phyloP scores from a whole-genome alignment of 83 land plant species.

The Larix sibirica region DNA sequence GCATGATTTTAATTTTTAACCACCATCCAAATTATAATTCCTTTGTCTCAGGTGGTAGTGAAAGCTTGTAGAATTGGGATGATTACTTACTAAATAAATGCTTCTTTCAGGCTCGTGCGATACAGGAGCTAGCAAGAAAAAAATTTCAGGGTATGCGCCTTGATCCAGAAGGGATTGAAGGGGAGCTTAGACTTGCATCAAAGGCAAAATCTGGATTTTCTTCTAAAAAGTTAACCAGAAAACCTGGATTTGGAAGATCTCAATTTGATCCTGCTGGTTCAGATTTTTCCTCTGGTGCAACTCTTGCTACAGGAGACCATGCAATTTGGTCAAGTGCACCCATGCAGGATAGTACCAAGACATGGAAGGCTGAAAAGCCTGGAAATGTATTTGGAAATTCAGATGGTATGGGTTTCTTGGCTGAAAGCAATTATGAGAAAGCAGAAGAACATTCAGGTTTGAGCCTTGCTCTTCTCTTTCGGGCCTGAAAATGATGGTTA shows the following conservation, averaged over 20 bases:
- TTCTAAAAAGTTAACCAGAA: conserved; percentile 30
- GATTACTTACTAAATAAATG: background rate
- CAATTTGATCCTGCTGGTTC: conserved; percentile 50
- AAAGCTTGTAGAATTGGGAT: background rate
- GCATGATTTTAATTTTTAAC: background rate
- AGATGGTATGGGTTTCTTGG: conserved; percentile 21
- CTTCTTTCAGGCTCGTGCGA: conserved; percentile 66
- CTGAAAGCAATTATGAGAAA: conserved; percentile 34
- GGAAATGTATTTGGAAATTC: conserved; percentile 27
- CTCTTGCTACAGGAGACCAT: conserved; percentile 53
- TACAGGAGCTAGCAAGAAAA: conserved; percentile 79
- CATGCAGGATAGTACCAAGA: conserved; percentile 21
- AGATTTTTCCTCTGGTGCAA: conserved; percentile 59
- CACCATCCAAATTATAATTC: background rate
- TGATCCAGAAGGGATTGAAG: conserved; percentile 52
- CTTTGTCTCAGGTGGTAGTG: background rate
- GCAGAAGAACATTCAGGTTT: conserved; percentile 48
- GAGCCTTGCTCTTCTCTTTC: background rate
- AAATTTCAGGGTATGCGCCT: conserved; percentile 57
- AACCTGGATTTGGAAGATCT: conserved; percentile 39
- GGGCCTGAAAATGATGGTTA: background rate
- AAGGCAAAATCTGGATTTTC: conserved; percentile 63
- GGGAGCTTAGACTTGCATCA: conserved; percentile 37
- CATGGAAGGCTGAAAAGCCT: conserved; percentile 49
- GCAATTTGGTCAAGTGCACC: conserved; percentile 19